Evolutionary conservation across 1,284 basidiomycete genomes (phyloP).

Genomic region (Apiotrichum gamsii): DNA sequence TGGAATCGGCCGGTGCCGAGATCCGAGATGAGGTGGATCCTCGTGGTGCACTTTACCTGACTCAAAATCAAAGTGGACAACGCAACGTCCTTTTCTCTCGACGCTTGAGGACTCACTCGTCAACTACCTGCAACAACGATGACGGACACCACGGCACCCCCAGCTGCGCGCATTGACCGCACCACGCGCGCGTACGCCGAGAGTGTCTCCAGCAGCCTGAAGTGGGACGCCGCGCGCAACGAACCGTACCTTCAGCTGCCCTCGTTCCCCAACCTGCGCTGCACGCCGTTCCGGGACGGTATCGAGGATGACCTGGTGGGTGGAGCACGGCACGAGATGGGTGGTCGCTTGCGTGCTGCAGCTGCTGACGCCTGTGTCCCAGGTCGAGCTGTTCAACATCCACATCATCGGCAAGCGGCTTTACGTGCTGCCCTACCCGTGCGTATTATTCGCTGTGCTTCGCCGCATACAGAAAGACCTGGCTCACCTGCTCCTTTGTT

Average conservation of each 20-base stretch:
- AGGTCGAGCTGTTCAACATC: slow-evolving; percentile 23
- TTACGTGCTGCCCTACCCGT: slow-evolving; percentile 22
- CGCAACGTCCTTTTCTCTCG: no score
- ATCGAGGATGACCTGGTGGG: slow-evolving; percentile 19
- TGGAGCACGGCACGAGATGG: background rate
- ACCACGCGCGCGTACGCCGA: slow-evolving; percentile 4
- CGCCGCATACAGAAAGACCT: no score
- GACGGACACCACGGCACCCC: no score
- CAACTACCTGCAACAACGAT: no score
- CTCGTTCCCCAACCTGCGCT: slow-evolving; percentile 17
- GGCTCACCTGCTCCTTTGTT: background rate
- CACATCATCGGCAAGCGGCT: slow-evolving; percentile 17
- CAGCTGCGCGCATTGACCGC: no score
- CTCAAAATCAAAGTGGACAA: no score
- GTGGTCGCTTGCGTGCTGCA: background rate
- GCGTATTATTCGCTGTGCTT: background rate
- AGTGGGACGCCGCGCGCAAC: slow-evolving; percentile 20
- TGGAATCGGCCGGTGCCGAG: no score
- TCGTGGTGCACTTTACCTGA: no score
- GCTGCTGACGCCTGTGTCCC: background rate
- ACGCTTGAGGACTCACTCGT: no score
- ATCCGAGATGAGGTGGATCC: no score
- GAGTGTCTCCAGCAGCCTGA: slow-evolving; percentile 6
- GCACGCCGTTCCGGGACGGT: slow-evolving; percentile 17
- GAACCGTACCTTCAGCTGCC: slow-evolving; percentile 28